phyloP scores from a whole-genome alignment of 768 basidiomycete genomes.

The Amanita muscaria region DNA sequence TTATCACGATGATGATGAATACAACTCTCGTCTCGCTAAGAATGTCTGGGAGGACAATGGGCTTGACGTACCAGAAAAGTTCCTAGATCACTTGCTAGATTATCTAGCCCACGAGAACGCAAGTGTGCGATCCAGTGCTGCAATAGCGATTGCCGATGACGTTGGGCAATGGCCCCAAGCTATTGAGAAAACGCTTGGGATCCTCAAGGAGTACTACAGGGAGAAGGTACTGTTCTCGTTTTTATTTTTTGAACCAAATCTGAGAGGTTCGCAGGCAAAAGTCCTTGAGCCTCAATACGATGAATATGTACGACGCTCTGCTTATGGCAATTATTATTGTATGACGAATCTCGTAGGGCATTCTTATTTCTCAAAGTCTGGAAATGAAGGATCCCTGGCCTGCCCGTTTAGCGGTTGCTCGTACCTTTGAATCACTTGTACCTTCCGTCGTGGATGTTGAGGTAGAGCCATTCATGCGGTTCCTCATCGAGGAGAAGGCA shows the following conservation, averaged over 20 bases:
- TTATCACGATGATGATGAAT: constrained; percentile 78
- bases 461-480: constrained; percentile 69
- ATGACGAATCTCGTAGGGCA: constrained; percentile 51
- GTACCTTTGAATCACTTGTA: constrained; percentile 58
- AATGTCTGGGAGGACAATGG: constrained; percentile 96
- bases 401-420: constrained; percentile 65
- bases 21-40: constrained; percentile 73
- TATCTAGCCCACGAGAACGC: constrained; percentile 74
- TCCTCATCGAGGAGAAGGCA: constrained; percentile 79
- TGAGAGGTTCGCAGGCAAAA: constrained; percentile 47
- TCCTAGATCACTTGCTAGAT: constrained; percentile 46
- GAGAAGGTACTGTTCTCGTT: constrained; percentile 52
- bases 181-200: constrained; percentile 35
- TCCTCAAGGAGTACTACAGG: constrained; percentile 65
- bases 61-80: constrained; percentile 69
- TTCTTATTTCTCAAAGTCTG: constrained; percentile 84
- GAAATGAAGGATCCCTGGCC: constrained; percentile 87
- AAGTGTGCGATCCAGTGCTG: constrained; percentile 69
- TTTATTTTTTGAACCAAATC: not conserved
- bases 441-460: constrained; percentile 52
- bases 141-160: constrained; percentile 69
- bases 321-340: not conserved
- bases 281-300: constrained; percentile 89
- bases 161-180: constrained; percentile 63
- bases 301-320: constrained; percentile 57